phyloP scores from a whole-genome alignment of 306 rosid species.

The Pueraria montana region DNA sequence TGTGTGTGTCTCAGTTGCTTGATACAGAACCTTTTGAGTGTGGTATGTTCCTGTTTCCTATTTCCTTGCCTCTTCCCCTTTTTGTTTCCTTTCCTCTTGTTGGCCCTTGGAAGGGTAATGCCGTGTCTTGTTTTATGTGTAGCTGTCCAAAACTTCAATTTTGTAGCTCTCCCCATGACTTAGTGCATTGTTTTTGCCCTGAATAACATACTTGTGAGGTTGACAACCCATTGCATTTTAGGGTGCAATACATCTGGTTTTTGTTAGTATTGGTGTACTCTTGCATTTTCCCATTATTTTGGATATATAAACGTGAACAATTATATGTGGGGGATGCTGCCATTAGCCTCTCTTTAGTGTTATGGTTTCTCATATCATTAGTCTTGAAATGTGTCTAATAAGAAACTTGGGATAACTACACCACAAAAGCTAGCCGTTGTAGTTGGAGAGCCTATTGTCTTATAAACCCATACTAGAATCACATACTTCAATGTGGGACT shows the following conservation, averaged over 20 bases:
- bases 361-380: background rate
- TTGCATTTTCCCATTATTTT: slow-evolving; percentile 22
- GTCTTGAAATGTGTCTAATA: slow-evolving; percentile 30
- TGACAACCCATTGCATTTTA: slow-evolving; percentile 6
- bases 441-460: background rate
- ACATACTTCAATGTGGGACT: background rate
- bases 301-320: too few species aligned
- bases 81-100: slow-evolving; percentile 31
- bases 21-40: slow-evolving; percentile 72
- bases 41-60: slow-evolving; percentile 60
- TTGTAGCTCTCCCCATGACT: background rate
- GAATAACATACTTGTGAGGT: slow-evolving; percentile 18
- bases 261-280: slow-evolving; percentile 27
- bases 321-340: slow-evolving; percentile 12
- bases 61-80: slow-evolving; percentile 2
- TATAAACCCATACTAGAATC: background rate
- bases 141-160: slow-evolving; percentile 14
- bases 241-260: slow-evolving; percentile 16
- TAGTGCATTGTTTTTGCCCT: background rate
- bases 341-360: slow-evolving; percentile 17
- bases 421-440: background rate
- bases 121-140: background rate
- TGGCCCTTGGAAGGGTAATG: slow-evolving; percentile 11
- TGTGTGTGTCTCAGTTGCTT: slow-evolving; percentile 85
- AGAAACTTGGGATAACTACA: background rate